Base-by-base conservation (phyloP, 1,284 basidiomycete genomes). In the Pterula multifida region DNA sequence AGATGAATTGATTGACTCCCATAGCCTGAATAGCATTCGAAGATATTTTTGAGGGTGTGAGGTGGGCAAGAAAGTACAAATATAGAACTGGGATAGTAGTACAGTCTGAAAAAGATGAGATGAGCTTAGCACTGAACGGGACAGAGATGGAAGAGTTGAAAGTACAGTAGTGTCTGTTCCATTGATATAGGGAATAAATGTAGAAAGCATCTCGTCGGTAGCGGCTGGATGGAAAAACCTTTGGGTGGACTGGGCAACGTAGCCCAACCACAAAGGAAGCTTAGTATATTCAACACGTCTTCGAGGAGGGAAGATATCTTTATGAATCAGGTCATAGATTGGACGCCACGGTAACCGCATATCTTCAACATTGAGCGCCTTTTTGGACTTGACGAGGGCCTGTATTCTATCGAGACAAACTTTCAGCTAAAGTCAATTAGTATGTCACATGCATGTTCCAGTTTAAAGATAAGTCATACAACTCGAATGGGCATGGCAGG, bases 211-310 rank as follows among this genome's bases (percentile, higher is more conserved):
- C 55, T 90, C 87, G 56, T 89, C 82, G 45, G 88, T 86, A 47
- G 91, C 88, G 49, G 81, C 78, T 6, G 93, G 88, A 57, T 93
- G 85, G 67, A 94, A 98, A 74, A 97, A 97, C 44, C 88, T 75
- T 56, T 88, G 83, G 36, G 81, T 76, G 56, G 76, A 76, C 56
- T 91, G 85, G 28, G 91, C 88, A 53, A 97, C 76, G 61, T 87
- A 90, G 23, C 91, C 85, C 71, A 92, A 85, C 54, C 78, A 85
- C 71, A 79, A 85, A n/a, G 85, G 78, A 21, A 87, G 69, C 68
- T 85, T 84, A 54, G 79, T 85, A 58, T 88, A 81, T 65, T 89
- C 83, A 53, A 88, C 90, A 62, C 89, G 85, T 53, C 88, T 73
- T 55, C 88, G 76, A 53, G 81, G 88, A 47, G 91, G 75, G 64